Percentiles rank a stretch among this genome's conserved stretches.
These are phyloP conservation scores for Metschnikowia amazonensis DNA, from an alignment of 805 yeast species.

Conservation along the genomic window DNA sequence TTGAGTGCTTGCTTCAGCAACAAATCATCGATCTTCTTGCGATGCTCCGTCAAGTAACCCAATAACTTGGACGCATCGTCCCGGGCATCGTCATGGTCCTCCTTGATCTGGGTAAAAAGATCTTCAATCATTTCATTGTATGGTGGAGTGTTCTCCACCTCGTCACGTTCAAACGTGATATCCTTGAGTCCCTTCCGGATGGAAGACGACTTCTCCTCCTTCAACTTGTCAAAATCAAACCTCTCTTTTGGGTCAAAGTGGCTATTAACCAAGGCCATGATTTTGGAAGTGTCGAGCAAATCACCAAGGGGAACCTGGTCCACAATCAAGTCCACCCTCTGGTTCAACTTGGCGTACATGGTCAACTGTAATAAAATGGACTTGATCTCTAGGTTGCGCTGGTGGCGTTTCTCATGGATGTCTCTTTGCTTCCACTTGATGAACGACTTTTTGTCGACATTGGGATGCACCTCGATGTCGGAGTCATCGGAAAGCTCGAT, in stretches of 20 bases:
- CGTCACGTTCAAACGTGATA: constrained; percentile 33
- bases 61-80: constrained; percentile 33
- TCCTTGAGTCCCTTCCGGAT: constrained; percentile 44
- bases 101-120: constrained; percentile 69
- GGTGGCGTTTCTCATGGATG: constrained; percentile 87
- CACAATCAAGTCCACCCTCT: constrained; percentile 65
- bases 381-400: constrained; percentile 73
- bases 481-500: constrained; percentile 95
- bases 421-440: constrained; percentile 96
- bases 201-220: constrained; percentile 37
- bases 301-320: constrained; percentile 38
- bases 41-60: constrained; percentile 52
- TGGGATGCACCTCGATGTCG: constrained; percentile 96
- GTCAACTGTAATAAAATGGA: constrained; percentile 71
- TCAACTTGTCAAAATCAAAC: constrained; percentile 43
- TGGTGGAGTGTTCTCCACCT: constrained; percentile 48
- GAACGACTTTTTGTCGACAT: constrained; percentile 90
- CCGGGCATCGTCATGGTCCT: constrained; percentile 52
- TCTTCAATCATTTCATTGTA: constrained; percentile 93
- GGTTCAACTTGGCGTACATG: constrained; percentile 74
- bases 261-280: constrained; percentile 41
- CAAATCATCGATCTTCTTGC: constrained; percentile 65
- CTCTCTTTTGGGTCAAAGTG: constrained; percentile 58
- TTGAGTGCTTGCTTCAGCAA: constrained; percentile 61
- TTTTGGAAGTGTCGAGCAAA: constrained; percentile 27